Conservation (phyloP, 148 eudicot genomes). For the Pharnaceum exiguum region DNA sequence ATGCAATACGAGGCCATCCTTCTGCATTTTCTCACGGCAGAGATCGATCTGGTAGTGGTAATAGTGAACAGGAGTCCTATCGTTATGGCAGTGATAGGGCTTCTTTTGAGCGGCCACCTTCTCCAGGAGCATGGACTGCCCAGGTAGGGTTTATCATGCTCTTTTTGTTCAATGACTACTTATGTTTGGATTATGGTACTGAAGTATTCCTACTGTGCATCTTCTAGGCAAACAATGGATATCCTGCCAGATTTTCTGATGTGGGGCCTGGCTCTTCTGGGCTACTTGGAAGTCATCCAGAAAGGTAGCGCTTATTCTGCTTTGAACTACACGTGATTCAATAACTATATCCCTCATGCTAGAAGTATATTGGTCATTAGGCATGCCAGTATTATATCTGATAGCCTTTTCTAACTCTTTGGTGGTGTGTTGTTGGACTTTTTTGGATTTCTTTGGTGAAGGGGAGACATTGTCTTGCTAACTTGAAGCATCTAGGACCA, state of each 20-base stretch:
- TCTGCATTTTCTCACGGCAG: slow-evolving; percentile 27
- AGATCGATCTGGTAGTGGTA: slow-evolving; percentile 32
- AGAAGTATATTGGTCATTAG: neutral
- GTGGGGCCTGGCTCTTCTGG: slow-evolving; percentile 21
- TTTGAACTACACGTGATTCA: neutral
- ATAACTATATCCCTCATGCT: neutral
- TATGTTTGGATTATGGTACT: neutral
- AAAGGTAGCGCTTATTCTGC: slow-evolving; percentile 25
- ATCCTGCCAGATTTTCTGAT: slow-evolving; percentile 32
- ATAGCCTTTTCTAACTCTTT: neutral
- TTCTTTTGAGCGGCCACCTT: slow-evolving; percentile 36
- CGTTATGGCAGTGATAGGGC: slow-evolving; percentile 34
- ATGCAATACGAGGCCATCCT: slow-evolving; percentile 23
- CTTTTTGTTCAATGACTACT: slow-evolving; percentile 1
- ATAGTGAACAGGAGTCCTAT: slow-evolving; percentile 26
- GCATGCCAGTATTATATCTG: neutral
- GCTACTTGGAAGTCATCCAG: slow-evolving; percentile 11
- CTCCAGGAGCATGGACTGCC: slow-evolving; percentile 39
- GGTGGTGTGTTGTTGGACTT: neutral
- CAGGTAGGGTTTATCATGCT: slow-evolving; percentile 30
- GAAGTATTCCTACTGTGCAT: slow-evolving; percentile 7
- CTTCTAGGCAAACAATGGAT: slow-evolving; percentile 33
- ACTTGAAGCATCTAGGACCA: too few relatives aligned
- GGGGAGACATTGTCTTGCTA: too few relatives aligned
- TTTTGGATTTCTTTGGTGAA: too few relatives aligned